phyloP scores from a whole-genome alignment of 345 rosid genomes.

The Linum trigynum region DNA sequence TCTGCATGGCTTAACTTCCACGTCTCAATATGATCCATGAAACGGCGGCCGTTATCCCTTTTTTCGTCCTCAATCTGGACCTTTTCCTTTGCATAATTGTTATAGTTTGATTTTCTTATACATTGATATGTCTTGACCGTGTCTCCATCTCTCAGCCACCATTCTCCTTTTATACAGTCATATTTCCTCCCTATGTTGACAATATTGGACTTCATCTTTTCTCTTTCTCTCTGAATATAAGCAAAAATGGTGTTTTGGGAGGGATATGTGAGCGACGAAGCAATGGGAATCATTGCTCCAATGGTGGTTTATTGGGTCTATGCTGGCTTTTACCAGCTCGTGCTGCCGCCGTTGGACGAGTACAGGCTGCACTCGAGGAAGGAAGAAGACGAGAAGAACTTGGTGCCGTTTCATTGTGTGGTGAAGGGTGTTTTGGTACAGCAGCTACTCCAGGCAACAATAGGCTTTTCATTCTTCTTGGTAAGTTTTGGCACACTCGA shows the following conservation, averaged over 20 bases:
- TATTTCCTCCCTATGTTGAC: too few relatives aligned
- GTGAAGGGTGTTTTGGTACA: conserved; percentile 63
- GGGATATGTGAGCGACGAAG: conserved; percentile 53
- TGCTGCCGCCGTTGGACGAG: conserved; percentile 39
- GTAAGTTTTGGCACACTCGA: conserved; percentile 26
- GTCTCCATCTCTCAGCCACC: too few relatives aligned
- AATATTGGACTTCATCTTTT: too few relatives aligned
- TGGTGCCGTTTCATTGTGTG: conserved; percentile 37
- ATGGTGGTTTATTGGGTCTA: conserved; percentile 59
- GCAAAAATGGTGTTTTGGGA: conserved; percentile 64
- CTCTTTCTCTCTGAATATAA: too few relatives aligned
- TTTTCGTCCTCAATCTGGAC: too few relatives aligned
- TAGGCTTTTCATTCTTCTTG: conserved; percentile 52
- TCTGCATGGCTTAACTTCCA: too few relatives aligned
- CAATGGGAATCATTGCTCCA: conserved; percentile 71
- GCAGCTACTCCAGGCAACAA: conserved; percentile 53
- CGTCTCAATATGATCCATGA: too few relatives aligned
- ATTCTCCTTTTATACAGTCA: too few relatives aligned
- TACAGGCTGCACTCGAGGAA: conserved; percentile 50
- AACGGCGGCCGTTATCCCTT: too few relatives aligned
- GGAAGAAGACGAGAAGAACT: conserved; percentile 59
- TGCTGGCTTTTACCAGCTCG: conserved; percentile 55
- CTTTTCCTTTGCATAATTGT: too few relatives aligned
- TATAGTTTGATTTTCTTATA: too few relatives aligned
- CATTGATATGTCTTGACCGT: too few relatives aligned